A percentile compares a stretch with the other conserved stretches of the same genome.
Conservation (phyloP, 2,329 filamentous ascomycete genomes). For the Trichoderma harzianum region DNA sequence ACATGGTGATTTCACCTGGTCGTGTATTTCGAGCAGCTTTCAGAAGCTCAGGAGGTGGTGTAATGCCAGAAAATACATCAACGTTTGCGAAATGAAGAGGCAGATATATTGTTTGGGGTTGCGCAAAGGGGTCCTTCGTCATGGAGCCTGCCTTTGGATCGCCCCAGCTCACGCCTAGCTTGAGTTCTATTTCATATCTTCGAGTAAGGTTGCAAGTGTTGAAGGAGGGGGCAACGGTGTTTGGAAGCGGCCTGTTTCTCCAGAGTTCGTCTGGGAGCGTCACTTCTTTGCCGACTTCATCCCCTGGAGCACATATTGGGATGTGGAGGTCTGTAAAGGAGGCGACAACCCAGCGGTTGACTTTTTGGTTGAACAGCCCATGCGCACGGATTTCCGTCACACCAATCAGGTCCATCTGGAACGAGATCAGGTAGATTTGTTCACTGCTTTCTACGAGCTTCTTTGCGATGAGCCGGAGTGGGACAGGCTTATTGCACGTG, state of each 20-base stretch:
- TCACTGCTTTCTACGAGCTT: conserved; percentile 69
- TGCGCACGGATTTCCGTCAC: conserved; percentile 78
- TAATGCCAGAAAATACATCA: conserved; percentile 83
- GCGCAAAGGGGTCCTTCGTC: conserved; percentile 24
- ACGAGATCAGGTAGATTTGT: conserved; percentile 68
- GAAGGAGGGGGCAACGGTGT: conserved; percentile 83
- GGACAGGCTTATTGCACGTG: conserved; percentile 83
- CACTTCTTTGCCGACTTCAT: conserved; percentile 62
- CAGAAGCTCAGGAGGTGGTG: conserved; percentile 72
- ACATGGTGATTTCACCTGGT: conserved; percentile 38
- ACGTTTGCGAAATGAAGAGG: conserved; percentile 72
- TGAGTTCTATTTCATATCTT: conserved; percentile 78
- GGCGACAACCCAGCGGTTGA: conserved; percentile 70
- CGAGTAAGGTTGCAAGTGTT: conserved; percentile 82
- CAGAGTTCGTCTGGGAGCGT: conserved; percentile 70
- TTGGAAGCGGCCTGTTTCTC: conserved; percentile 70
- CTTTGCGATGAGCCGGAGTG: conserved; percentile 74
- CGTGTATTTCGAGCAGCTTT: conserved; percentile 48
- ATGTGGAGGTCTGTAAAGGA: conserved; percentile 69
- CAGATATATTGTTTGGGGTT: conserved; percentile 70
- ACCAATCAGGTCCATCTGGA: conserved; percentile 80
- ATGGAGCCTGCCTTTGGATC: conserved; percentile 41
- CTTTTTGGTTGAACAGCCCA: conserved; percentile 67
- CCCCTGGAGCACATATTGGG: conserved; percentile 54
- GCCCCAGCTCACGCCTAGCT: conserved; percentile 74